Evolutionary conservation across 2,329 filamentous ascomycete genomes (phyloP), one percentile per base, ranked within the genome.

Genomic region (Aureobasidium vineae): DNA sequence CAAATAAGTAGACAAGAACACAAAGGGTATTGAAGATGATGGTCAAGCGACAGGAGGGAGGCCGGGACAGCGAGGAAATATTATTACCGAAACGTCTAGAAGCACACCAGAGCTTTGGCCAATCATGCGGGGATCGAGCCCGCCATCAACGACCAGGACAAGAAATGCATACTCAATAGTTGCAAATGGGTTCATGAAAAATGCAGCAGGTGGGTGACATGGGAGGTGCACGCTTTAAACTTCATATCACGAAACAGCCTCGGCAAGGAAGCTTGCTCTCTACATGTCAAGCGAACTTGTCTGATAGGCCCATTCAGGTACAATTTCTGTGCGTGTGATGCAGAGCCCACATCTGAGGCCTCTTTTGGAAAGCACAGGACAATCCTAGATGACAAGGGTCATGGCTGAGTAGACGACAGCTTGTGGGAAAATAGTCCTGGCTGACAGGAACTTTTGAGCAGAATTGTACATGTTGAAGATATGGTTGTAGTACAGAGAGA

Each of bases 71-170:
- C 15, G 45, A 61, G 28, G 33, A 52, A 50, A 63, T 50, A 63
- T 50, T 63, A 23, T 52, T 41, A 19, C 31, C 11, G 59, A 63
- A 63, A 26, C 59, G 45, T 63, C 59, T 63, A 63, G 59, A 63
- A 63, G 45, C 33, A 23, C 13, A n/a, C 11, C 26, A 31, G 31
- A 50, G 59, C 45, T 52, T 63, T 40, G 59, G 59, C 57, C 57
- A 49, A 47, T n/a, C 41, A 40, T 41, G 59, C 45, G 45, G 59
- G 59, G 45, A 63, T 23, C 26, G 38, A 40, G 53, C 23, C 23
- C 15, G 21, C 38, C 16, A 43, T 19, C 38, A n/a, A 57, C 21
- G 15, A 21, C 33, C 19, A 38, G 11, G 50, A 38, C n/a, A 31
- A 52, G 26, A 33, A 2, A 13, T 36, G 8, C 10, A 52, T 7